Percentiles rank a stretch among this genome's conserved stretches.
phyloP scores from a whole-genome alignment of 2,329 filamentous ascomycete genomes.

The Xenosphaeropsis pyriputrescens region DNA sequence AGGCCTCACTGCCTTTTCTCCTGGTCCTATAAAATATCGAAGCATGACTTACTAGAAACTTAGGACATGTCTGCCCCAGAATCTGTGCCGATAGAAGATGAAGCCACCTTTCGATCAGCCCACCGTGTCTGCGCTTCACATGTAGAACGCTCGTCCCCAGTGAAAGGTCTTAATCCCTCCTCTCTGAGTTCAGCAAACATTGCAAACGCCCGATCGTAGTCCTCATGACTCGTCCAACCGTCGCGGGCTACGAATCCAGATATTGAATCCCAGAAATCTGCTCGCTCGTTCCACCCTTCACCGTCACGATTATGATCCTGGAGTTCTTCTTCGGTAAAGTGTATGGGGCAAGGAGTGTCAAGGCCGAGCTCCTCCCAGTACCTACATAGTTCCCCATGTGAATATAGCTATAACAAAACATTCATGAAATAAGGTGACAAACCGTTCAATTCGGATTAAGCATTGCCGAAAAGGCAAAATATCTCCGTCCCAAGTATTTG shows the following conservation, averaged over 20 bases:
- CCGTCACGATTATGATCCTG: constrained; percentile 10
- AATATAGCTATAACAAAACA: constrained; percentile 4
- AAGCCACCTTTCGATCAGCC: constrained; percentile 7
- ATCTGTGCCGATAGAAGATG: no score
- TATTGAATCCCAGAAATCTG: constrained; percentile 21
- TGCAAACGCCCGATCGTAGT: constrained; percentile 19
- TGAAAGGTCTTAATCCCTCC: constrained; percentile 15
- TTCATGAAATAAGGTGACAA: constrained; percentile 7
- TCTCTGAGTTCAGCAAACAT: constrained; percentile 21
- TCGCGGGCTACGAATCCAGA: constrained; percentile 19
- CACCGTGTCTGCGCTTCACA: constrained; percentile 19
- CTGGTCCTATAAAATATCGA: no score
- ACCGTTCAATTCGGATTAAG: constrained; percentile 17
- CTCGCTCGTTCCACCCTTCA: constrained; percentile 16
- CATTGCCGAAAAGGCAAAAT: constrained; percentile 18
- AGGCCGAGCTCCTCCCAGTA: constrained; percentile 17
- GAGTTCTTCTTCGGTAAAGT: constrained; percentile 8
- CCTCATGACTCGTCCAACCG: constrained; percentile 21
- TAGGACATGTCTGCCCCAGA: no score
- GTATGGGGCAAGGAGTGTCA: constrained; percentile 15
- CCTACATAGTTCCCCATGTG: constrained; percentile 7
- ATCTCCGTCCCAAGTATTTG: constrained; percentile 17
- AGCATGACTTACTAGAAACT: no score
- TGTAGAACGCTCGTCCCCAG: constrained; percentile 15
- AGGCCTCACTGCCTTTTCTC: no score